These are phyloP conservation scores for Lecanicillium sp. DNA, from an alignment of 2,329 filamentous ascomycete species.

Conservation along the genomic window DNA sequence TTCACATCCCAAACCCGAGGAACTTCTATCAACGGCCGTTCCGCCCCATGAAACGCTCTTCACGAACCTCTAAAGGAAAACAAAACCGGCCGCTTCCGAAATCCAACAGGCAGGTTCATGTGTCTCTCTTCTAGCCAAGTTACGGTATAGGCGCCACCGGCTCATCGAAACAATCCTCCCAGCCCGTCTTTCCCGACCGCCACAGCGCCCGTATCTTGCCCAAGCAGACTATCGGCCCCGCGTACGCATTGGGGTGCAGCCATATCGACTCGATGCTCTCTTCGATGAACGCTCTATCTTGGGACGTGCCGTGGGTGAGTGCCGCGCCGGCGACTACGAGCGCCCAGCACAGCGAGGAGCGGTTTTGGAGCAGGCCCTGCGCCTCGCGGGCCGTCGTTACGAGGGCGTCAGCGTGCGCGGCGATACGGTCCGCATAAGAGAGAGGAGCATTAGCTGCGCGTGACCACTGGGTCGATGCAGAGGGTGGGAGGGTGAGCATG, in stretches of 20 bases:
- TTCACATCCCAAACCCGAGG: constrained; percentile 1
- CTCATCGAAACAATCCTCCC: constrained; percentile 3
- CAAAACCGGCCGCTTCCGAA: background rate
- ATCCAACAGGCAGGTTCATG: background rate
- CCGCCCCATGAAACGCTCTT: background rate
- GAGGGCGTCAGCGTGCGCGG: background rate
- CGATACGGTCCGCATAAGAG: background rate
- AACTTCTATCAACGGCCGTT: background rate
- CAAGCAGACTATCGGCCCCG: background rate
- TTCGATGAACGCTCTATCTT: background rate
- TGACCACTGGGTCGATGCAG: background rate
- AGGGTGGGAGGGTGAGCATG: background rate
- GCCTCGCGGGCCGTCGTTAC: background rate
- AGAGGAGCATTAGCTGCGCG: background rate
- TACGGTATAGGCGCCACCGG: background rate
- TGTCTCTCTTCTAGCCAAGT: too few species aligned
- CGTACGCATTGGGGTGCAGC: background rate
- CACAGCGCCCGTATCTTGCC: background rate
- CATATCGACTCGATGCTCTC: background rate
- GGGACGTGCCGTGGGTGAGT: background rate
- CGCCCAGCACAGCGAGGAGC: background rate
- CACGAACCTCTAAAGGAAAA: too few species aligned
- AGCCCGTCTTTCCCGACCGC: background rate
- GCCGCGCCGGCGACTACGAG: background rate
- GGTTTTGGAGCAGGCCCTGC: background rate